Evolutionary conservation across 2,329 filamentous ascomycete genomes (phyloP), one percentile per base, ranked within the genome.

Genomic region (Fusarium heterosporum): DNA sequence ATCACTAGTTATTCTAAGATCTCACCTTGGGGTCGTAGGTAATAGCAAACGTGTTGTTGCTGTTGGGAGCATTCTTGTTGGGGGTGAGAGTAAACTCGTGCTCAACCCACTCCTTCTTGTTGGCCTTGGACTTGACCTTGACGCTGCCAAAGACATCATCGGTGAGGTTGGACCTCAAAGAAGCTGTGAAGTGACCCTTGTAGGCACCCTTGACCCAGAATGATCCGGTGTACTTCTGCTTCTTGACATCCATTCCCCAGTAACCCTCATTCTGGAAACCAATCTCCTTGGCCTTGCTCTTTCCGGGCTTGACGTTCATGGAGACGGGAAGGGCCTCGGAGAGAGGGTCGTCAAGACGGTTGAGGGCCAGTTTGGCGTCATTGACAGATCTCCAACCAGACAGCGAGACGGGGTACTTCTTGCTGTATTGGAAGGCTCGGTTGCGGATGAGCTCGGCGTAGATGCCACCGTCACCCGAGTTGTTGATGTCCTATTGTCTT

Each of bases 361-460:
- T 79, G 34, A 89, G 76, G 34, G 82, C 78, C 28, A 87, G 75
- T 13, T 71, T 71, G 11, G 82, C 80, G 28, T 75, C 78, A 49
- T 81, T 80, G 47, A 84, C 64, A 2, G 82, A 64, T 16, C 74
- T 75, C 82, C 83, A 86, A 16, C 76, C 80, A n/a, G 77, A 76
- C 4, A 87, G 77, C 6, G 78, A 80, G 38, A 78, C 76, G 5
- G 80, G 81, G 61, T 76, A 82, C 16, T 72, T 68, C 19, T 78
- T 76, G 60, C 79, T 82, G 53, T 79, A 79, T 75, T 93, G 90
- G 72, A 93, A 92, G 12, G 89, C 90, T 47, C 89, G 84, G 76
- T 93, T 93, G 50, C 84, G 85, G 56, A 93, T 85, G 55, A 93
- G 76, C 72, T 93, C 89, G 47, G 87, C 90, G 73, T 93, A 92